Percentiles rank a stretch among this genome's conserved stretches.
Conservation (phyloP, 495 filamentous ascomycete genomes). For the Aspergillus sparsus region DNA sequence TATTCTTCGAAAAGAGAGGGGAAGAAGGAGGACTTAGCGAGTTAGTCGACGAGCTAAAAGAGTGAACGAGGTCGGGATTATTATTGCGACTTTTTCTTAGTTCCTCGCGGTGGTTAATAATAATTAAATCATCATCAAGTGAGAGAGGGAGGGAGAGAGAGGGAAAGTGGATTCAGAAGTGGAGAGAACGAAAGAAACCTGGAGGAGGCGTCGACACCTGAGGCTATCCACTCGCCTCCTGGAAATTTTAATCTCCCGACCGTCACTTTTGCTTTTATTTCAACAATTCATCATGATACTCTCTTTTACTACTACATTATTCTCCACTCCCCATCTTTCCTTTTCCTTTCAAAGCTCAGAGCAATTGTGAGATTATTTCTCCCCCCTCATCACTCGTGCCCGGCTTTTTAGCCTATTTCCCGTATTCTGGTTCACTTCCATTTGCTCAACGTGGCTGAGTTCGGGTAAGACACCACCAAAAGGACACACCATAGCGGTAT, state of each 20-base stretch:
- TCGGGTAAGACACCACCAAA: neutral
- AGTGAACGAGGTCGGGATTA: too few species aligned
- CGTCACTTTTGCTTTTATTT: neutral
- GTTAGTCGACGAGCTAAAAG: too few species aligned
- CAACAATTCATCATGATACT: neutral
- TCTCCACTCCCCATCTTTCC: neutral
- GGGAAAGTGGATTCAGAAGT: neutral
- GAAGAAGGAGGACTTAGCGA: too few species aligned
- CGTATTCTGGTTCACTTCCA: too few species aligned
- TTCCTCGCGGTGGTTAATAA: too few species aligned
- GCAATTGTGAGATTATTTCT: neutral
- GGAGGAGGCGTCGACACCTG: neutral
- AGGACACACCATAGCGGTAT: neutral
- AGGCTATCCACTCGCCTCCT: neutral
- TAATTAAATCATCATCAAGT: neutral
- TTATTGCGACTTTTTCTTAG: too few species aligned
- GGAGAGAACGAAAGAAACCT: neutral
- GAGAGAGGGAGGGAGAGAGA: neutral
- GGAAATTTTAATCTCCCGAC: neutral
- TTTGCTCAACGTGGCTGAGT: neutral
- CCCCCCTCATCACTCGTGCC: neutral
- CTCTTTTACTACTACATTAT: neutral
- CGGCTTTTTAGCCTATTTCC: too few species aligned
- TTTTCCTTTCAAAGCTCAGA: neutral
- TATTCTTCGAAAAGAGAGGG: too few species aligned